These are phyloP conservation scores for Aurinia saxatilis DNA, from an alignment of 345 rosid species.

Conservation along the genomic window DNA sequence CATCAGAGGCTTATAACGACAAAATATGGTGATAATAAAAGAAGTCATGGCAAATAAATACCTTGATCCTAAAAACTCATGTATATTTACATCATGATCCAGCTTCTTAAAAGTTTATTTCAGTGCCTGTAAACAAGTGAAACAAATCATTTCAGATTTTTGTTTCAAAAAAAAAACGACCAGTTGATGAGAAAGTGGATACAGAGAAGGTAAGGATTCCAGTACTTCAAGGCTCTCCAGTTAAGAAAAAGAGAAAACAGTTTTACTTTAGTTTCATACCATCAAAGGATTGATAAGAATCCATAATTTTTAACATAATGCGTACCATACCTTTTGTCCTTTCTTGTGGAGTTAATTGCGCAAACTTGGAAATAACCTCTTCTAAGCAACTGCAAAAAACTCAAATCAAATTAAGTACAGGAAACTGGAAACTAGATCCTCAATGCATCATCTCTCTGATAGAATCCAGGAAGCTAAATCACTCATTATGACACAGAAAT, in stretches of 20 bases:
- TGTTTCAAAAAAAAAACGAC: too few relatives aligned
- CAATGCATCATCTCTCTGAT: too few relatives aligned
- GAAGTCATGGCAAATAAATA: slow-evolving; percentile 36
- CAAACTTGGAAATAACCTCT: slow-evolving; percentile 70
- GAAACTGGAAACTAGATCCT: too few relatives aligned
- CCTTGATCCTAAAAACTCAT: slow-evolving; percentile 77
- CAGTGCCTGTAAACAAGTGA: slow-evolving; percentile 48
- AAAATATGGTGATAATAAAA: not conserved
- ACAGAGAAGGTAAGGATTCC: too few relatives aligned
- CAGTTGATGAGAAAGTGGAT: not conserved
- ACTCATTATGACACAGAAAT: too few relatives aligned
- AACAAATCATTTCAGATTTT: slow-evolving; percentile 5
- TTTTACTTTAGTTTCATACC: slow-evolving; percentile 7
- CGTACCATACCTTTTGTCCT: slow-evolving; percentile 68
- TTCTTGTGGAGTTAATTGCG: slow-evolving; percentile 80
- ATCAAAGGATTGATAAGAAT: slow-evolving; percentile 4
- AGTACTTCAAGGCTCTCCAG: slow-evolving; percentile 88
- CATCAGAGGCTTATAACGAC: not conserved
- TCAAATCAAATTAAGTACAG: too few relatives aligned
- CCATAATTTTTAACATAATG: slow-evolving; percentile 8
- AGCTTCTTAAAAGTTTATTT: slow-evolving; percentile 88
- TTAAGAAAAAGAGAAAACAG: not conserved
- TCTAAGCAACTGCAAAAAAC: slow-evolving; percentile 48
- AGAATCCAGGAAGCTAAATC: too few relatives aligned
- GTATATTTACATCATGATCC: slow-evolving; percentile 85